Evolutionary conservation across 2,329 filamentous ascomycete species (phyloP).

Genomic region (Ceratocystis ficicola): DNA sequence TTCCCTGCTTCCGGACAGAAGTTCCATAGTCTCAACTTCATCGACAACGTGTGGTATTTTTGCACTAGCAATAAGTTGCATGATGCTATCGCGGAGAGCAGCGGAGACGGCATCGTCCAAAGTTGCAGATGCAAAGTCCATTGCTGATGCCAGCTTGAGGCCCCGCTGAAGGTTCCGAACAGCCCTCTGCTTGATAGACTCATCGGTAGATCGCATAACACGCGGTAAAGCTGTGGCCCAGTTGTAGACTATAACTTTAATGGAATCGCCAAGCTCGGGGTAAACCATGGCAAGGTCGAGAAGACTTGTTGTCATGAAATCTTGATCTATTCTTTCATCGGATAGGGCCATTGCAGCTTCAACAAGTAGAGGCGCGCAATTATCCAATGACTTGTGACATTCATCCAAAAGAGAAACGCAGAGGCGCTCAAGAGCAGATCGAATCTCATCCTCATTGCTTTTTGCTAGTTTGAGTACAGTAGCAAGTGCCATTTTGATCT

Average conservation of each 20-base stretch:
- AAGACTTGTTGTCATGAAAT: constrained; percentile 39
- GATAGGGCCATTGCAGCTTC: constrained; percentile 68
- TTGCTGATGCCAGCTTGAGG: constrained; percentile 50
- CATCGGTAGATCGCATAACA: constrained; percentile 72
- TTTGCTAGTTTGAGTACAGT: constrained; percentile 63
- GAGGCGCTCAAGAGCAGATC: constrained; percentile 52
- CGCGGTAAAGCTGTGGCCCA: constrained; percentile 74
- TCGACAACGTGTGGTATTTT: constrained; percentile 28
- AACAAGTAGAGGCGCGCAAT: constrained; percentile 58
- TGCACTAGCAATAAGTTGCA: constrained; percentile 26
- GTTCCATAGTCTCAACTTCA: constrained; percentile 26
- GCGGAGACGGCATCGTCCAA: constrained; percentile 55
- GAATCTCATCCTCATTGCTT: constrained; percentile 58
- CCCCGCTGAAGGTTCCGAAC: constrained; percentile 67
- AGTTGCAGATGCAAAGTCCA: constrained; percentile 52
- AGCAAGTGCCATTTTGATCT: constrained; percentile 72
- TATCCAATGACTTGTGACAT: constrained; percentile 59
- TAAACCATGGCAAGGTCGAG: constrained; percentile 52
- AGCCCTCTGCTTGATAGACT: constrained; percentile 58
- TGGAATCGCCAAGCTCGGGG: constrained; percentile 46
- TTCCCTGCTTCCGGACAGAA: constrained; percentile 14
- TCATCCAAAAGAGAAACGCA: constrained; percentile 67
- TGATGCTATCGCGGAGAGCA: constrained; percentile 63
- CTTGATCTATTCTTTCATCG: constrained; percentile 29
- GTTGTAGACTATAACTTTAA: constrained; percentile 61